Evolutionary conservation across 306 rosid genomes (phyloP), one percentile per base, ranked within the genome.

Genomic region (Hylodesmum podocarpum): DNA sequence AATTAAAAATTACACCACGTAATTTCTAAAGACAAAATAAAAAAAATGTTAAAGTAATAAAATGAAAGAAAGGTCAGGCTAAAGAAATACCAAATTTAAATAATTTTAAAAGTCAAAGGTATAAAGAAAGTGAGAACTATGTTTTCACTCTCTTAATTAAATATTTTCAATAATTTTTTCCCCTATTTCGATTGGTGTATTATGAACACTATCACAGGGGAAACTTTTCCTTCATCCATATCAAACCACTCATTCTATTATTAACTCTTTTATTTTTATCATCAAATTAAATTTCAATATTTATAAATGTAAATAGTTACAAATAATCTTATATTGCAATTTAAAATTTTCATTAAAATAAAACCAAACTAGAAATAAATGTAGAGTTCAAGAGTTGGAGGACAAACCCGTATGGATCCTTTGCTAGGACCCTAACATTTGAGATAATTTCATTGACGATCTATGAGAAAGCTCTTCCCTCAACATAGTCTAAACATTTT

Each of bases 331-430:
- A 43, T 3, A 43, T 43, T 13, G 0, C 15, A 46, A 46, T 44
- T 44, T 44, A 14, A 44, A 4, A 14, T 43, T 1, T 14, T 44
- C 19, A 14, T 4, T 44, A n/a, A n/a, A n/a, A 44, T 44, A 44
- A 14, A 4, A 3, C 5, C n/a, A 44, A 44, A 44, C 8, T 39
- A 39, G 0, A 39, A 39, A n/a, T n/a, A n/a, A n/a, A n/a, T n/a
- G n/a, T n/a, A n/a, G 44, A 39, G 44, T 39, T 39, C 13, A 46
- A 25, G 61, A 46, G 24, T 58, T 24, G 3, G 5, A 54, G 72
- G 0, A 44, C 80, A 49, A 53, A 88, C 95, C 89, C 95, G 13
- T 40, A 80, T 15, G 19, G 64, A 84, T 86, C 62, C 40, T 69
- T 39, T 0, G 92, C 33, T 37, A 90, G 77, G 21, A 59, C 8